A percentile compares a stretch with the other conserved stretches of the same genome.
Conservation (phyloP, 2,329 filamentous ascomycete genomes). For the Colletotrichum musae region DNA sequence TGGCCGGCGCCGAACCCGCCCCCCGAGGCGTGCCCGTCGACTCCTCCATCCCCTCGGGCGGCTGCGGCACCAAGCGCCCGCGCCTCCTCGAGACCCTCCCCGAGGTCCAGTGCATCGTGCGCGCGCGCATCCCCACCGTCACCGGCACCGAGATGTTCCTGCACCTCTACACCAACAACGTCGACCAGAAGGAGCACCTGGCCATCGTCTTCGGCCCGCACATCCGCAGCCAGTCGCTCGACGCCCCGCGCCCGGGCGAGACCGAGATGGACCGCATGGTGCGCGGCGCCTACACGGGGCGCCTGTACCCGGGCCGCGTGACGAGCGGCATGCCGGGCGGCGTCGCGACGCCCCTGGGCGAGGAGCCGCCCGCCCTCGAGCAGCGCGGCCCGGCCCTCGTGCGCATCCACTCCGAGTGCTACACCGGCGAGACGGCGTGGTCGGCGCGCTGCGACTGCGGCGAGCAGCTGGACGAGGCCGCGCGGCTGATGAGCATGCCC, state of each 20-base stretch:
- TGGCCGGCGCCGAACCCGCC: conserved; percentile 49
- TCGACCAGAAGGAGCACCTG: conserved; percentile 95
- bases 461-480: conserved; percentile 97
- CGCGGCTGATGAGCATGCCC: conserved; percentile 88
- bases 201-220: conserved; percentile 95
- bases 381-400: conserved; percentile 76
- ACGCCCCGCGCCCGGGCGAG: conserved; percentile 80
- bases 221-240: conserved; percentile 82
- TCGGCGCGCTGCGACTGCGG: conserved; percentile 97
- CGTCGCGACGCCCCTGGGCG: conserved; percentile 44
- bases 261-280: conserved; percentile 95
- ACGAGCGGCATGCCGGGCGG: conserved; percentile 74
- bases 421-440: conserved; percentile 98
- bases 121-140: conserved; percentile 94
- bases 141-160: conserved; percentile 96
- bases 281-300: conserved; percentile 90
- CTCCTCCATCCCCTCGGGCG: conserved; percentile 69
- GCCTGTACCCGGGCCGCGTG: conserved; percentile 87
- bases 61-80: conserved; percentile 75
- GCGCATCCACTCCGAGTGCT: conserved; percentile 97
- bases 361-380: conserved; percentile 27
- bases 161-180: conserved; percentile 92
- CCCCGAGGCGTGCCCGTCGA: conserved; percentile 73
- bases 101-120: conserved; percentile 91
- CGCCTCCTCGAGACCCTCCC: conserved; percentile 83